These are phyloP conservation scores for Chamaecyparis obtusa DNA, from an alignment of 75 land plant species.

Conservation along the genomic window DNA sequence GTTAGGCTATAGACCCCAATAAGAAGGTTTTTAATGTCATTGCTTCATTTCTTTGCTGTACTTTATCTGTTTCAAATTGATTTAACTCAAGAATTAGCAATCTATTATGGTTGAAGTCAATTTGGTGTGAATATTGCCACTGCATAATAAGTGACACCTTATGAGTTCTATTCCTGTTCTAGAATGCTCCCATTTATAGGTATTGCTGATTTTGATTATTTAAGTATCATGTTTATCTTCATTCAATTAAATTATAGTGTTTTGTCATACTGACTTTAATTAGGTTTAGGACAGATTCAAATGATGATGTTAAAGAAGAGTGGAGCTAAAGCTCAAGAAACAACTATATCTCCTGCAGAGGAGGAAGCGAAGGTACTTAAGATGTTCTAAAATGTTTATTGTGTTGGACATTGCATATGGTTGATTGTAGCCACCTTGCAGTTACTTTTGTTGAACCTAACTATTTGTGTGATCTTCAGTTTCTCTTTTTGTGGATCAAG, in stretches of 20 bases:
- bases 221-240: not conserved
- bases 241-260: not conserved
- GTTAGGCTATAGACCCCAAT: not conserved
- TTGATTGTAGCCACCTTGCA: not conserved
- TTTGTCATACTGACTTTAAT: not conserved
- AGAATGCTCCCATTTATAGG: not conserved
- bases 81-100: not conserved
- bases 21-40: not conserved
- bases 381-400: not conserved
- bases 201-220: not conserved
- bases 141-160: not conserved
- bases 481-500: not conserved
- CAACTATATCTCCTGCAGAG: slow-evolving; percentile 22
- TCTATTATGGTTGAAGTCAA: not conserved
- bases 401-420: not conserved
- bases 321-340: slow-evolving; percentile 12
- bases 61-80: not conserved
- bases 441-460: not conserved
- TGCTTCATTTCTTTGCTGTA: not conserved
- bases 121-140: not conserved
- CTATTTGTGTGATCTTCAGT: not conserved
- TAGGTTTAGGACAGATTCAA: not conserved
- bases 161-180: not conserved
- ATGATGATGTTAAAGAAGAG: slow-evolving; percentile 12
- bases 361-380: slow-evolving; percentile 18